Percentiles rank a stretch among this genome's conserved stretches.
Conservation (phyloP, 129 eudicot genomes). For the Escallonia herrerae region DNA sequence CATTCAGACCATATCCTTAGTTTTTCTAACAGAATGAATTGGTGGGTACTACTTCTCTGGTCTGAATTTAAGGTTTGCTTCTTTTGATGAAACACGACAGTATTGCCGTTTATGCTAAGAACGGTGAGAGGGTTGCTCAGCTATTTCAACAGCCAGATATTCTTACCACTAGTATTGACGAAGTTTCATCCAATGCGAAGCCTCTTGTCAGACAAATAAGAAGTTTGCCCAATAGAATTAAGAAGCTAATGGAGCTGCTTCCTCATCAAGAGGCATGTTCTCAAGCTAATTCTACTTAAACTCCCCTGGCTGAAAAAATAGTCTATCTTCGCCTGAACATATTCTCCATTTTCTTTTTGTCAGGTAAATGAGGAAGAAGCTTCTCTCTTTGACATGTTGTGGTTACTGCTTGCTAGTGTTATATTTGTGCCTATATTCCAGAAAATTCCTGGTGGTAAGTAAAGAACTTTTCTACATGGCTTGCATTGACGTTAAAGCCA, state of each 20-base stretch:
- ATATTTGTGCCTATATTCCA: constrained; percentile 95
- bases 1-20: neutral
- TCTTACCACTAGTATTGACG: constrained; percentile 62
- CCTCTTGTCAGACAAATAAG: constrained; percentile 68
- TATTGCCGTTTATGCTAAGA: constrained; percentile 56
- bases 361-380: constrained; percentile 98
- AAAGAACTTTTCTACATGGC: too few species aligned
- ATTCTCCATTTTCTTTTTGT: constrained; percentile 1
- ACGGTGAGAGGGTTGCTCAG: constrained; percentile 40
- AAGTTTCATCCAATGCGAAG: constrained; percentile 56
- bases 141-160: constrained; percentile 62
- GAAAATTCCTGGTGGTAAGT: constrained; percentile 94
- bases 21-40: neutral
- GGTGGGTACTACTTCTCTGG: neutral
- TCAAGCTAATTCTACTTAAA: constrained; percentile 9
- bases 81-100: constrained; percentile 39
- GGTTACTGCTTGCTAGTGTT: constrained; percentile 97
- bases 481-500: neutral
- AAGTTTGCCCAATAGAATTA: constrained; percentile 49
- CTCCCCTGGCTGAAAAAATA: constrained; percentile 1
- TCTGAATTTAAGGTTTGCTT: constrained; percentile 12
- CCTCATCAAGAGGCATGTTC: constrained; percentile 93
- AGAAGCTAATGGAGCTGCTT: constrained; percentile 65
- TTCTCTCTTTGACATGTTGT: constrained; percentile 84
- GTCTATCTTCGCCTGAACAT: neutral